phyloP scores from a whole-genome alignment of 2,329 filamentous ascomycete species.

The Botrytis byssoidea region DNA sequence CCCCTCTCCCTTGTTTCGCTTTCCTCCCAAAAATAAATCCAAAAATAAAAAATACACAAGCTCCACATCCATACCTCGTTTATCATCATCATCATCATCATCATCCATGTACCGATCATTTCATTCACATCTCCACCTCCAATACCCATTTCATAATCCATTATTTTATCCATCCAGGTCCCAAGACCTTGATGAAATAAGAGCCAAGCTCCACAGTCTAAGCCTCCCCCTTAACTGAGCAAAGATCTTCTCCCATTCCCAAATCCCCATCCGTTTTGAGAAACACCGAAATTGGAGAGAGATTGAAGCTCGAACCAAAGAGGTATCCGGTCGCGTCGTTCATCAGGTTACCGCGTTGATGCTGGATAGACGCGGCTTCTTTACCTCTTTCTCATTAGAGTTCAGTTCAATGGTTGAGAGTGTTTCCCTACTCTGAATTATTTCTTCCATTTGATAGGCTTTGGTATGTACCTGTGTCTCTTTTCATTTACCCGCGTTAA shows the following conservation, averaged over 20 bases:
- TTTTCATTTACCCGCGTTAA: neutral
- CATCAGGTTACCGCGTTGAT: neutral
- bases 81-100: conserved; percentile 1
- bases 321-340: neutral
- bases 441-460: neutral
- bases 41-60: neutral
- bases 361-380: neutral
- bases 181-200: neutral
- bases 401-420: neutral
- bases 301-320: neutral
- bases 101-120: conserved; percentile 12
- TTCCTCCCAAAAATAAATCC: neutral
- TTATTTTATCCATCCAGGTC: neutral
- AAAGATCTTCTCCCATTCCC: conserved; percentile 1
- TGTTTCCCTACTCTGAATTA: neutral
- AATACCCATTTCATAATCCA: neutral
- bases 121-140: neutral
- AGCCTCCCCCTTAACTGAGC: conserved; percentile 12
- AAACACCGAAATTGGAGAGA: conserved; percentile 8
- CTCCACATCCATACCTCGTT: neutral
- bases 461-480: neutral
- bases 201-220: conserved; percentile 4
- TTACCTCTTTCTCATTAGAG: neutral
- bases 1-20: neutral
- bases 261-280: neutral